Conservation (phyloP, 2,329 filamentous ascomycete species). For the Ambrosiella beaveri region DNA sequence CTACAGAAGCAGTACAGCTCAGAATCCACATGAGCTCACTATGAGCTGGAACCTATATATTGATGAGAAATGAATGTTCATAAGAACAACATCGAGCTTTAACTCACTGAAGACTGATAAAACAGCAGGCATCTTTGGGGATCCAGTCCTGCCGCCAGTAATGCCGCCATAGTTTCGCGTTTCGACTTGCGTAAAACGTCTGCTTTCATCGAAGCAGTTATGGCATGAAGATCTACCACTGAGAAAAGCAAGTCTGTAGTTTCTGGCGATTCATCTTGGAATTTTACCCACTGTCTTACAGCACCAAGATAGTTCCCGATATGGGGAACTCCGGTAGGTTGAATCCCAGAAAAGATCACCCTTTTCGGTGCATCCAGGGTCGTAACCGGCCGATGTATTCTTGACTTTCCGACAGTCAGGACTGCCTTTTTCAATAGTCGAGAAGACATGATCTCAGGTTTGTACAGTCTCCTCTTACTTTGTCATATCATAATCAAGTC, state of each 20-base stretch:
- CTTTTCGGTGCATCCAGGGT: neutral
- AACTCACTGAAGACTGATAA: constrained; percentile 53
- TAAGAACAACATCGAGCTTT: neutral
- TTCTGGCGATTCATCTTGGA: constrained; percentile 48
- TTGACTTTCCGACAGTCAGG: no score
- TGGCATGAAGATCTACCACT: constrained; percentile 84
- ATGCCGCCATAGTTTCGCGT: constrained; percentile 57
- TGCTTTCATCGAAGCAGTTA: constrained; percentile 59
- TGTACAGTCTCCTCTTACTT: no score
- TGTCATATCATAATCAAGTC: no score
- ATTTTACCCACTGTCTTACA: constrained; percentile 64
- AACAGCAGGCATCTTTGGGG: constrained; percentile 65
- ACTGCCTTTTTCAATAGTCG: no score
- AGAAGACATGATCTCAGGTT: no score
- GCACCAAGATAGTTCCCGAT: constrained; percentile 92
- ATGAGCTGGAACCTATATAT: constrained; percentile 50
- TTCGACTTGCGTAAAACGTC: constrained; percentile 44
- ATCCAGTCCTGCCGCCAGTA: constrained; percentile 72
- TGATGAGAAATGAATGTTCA: neutral
- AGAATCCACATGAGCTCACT: constrained; percentile 94
- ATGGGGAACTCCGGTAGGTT: constrained; percentile 87
- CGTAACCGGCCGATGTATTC: no score
- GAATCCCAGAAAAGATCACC: constrained; percentile 86
- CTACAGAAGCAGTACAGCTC: constrained; percentile 77
- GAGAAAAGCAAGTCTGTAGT: constrained; percentile 59